Percentiles rank a stretch among this genome's conserved stretches.
phyloP scores from a whole-genome alignment of 371 early-diverging fungal genomes.

The Circinella umbellata region DNA sequence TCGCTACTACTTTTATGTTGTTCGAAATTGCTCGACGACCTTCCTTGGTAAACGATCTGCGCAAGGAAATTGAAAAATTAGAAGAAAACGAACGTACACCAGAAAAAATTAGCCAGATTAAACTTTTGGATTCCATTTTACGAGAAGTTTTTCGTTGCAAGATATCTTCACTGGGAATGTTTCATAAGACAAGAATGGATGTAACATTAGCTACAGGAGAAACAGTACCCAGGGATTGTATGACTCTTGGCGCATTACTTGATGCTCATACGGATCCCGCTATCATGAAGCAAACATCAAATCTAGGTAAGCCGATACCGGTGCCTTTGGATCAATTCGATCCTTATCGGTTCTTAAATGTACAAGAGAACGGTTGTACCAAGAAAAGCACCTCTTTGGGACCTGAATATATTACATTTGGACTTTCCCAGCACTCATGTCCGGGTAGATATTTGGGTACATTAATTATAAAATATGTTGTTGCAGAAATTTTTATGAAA shows the following conservation, averaged over 20 bases:
- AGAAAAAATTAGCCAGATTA: slow-evolving; percentile 34
- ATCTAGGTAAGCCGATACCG: background rate
- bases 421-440: slow-evolving; percentile 8
- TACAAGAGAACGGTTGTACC: background rate
- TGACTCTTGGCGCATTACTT: slow-evolving; percentile 26
- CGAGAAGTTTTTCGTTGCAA: slow-evolving; percentile 50
- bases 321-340: slow-evolving; percentile 31
- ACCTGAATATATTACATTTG: slow-evolving; percentile 8
- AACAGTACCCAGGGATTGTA: slow-evolving; percentile 41
- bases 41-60: slow-evolving; percentile 23
- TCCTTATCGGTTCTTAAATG: slow-evolving; percentile 25
- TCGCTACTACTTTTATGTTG: slow-evolving; percentile 29
- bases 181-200: slow-evolving; percentile 36
- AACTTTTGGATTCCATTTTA: slow-evolving; percentile 53
- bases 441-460: slow-evolving; percentile 56
- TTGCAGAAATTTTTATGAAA: slow-evolving; percentile 31
- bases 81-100: slow-evolving; percentile 20
- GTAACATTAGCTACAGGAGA: slow-evolving; percentile 44
- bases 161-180: slow-evolving; percentile 31
- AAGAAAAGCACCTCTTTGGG: slow-evolving; percentile 6
- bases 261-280: slow-evolving; percentile 21
- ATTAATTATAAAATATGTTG: slow-evolving; percentile 43
- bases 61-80: slow-evolving; percentile 24
- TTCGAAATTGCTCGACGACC: slow-evolving; percentile 41
- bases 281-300: slow-evolving; percentile 1